Conservation (phyloP, 225 moss, liverwort and hornwort species). For the Physcomitrium patens region DNA sequence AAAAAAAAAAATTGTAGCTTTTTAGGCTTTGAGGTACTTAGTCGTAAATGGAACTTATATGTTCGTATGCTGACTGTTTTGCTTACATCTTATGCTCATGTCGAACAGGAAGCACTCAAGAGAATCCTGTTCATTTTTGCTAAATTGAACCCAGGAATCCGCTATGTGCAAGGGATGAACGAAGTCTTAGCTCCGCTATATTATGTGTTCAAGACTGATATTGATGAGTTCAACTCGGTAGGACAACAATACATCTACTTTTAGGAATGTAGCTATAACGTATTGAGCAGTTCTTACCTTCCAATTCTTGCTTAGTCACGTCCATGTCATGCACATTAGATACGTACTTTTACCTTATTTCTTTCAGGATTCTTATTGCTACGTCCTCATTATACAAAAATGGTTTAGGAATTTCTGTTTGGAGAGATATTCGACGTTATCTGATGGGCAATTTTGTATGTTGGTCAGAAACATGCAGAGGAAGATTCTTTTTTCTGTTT, state of each 20-base stretch:
- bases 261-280: background rate
- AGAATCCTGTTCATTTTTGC: conserved; percentile 82
- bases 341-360: conserved; percentile 1
- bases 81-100: conserved; percentile 32
- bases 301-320: conserved; percentile 5
- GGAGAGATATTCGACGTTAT: background rate
- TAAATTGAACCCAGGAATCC: conserved; percentile 87
- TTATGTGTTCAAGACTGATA: conserved; percentile 81
- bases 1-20: background rate
- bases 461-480: conserved; percentile 75
- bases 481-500: conserved; percentile 98
- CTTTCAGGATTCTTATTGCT: background rate
- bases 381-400: background rate
- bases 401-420: background rate
- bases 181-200: conserved; percentile 86
- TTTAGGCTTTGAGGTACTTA: background rate
- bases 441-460: conserved; percentile 23
- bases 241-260: conserved; percentile 30
- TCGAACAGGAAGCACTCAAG: conserved; percentile 77
- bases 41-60: conserved; percentile 5
- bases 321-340: conserved; percentile 17
- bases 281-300: background rate
- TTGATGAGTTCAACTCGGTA: conserved; percentile 72
- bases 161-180: conserved; percentile 97
- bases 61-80: background rate